Conservation (phyloP, 2,329 filamentous ascomycete species). For the Pseudocercospora macadamiae region DNA sequence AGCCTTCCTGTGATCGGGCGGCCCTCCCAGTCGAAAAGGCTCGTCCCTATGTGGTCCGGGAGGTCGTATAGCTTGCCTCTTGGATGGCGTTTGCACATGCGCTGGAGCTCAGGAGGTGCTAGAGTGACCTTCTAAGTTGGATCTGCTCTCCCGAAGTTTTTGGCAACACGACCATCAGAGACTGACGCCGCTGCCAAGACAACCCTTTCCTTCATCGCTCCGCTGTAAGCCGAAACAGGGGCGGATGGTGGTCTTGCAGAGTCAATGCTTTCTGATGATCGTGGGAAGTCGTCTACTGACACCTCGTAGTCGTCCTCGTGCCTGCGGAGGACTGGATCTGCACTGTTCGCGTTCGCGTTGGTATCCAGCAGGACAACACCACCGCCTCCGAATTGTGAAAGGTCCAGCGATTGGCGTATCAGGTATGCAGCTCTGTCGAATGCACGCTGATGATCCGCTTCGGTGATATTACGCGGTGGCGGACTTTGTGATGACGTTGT, state of each 20-base stretch:
- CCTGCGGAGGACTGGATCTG: conserved; percentile 10
- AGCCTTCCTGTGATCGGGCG: conserved; percentile 18
- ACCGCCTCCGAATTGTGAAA: conserved; percentile 36
- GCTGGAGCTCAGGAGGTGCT: conserved; percentile 23
- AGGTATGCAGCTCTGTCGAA: conserved; percentile 54
- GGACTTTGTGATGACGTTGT: neutral
- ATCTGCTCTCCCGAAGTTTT: conserved; percentile 27
- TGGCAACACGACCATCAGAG: conserved; percentile 12
- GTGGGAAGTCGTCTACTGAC: no score
- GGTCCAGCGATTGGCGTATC: conserved; percentile 49
- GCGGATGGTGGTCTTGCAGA: neutral
- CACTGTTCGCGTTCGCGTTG: conserved; percentile 25
- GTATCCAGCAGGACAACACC: conserved; percentile 48
- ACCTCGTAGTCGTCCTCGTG: conserved; percentile 9
- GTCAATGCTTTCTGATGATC: no score
- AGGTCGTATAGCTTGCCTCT: conserved; percentile 27
- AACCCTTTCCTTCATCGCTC: conserved; percentile 22
- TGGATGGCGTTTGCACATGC: conserved; percentile 28
- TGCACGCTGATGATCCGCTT: conserved; percentile 37
- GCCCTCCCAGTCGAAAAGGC: conserved; percentile 27
- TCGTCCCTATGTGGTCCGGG: conserved; percentile 23
- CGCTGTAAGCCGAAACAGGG: conserved; percentile 16
- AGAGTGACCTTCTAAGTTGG: conserved; percentile 25
- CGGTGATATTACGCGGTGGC: conserved; percentile 30
- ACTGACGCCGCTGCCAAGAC: conserved; percentile 28